Percentiles rank a stretch among this genome's conserved stretches.
Conservation (phyloP, 2,329 filamentous ascomycete genomes). For the Colletotrichum musae region DNA sequence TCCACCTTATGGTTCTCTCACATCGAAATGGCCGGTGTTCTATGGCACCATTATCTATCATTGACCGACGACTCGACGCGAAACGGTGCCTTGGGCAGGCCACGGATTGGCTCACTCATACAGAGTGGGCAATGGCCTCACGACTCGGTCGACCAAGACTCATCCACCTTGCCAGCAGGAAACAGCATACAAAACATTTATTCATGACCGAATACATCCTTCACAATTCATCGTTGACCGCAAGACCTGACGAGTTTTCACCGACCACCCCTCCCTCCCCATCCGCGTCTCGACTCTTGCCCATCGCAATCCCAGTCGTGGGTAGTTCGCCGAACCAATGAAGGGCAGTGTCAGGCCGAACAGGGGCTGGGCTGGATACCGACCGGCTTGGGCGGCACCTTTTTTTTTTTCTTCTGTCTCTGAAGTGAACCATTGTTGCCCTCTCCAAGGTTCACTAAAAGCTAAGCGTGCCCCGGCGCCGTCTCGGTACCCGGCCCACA, state of each 20-base stretch:
- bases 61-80: not conserved
- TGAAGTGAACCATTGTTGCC: too few species aligned
- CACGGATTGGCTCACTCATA: not conserved
- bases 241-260: too few species aligned
- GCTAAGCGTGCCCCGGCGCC: not conserved
- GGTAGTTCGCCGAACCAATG: too few species aligned
- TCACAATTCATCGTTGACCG: too few species aligned
- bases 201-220: too few species aligned
- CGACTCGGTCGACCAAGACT: not conserved
- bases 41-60: not conserved
- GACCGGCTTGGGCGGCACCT: not conserved
- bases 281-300: too few species aligned
- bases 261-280: too few species aligned
- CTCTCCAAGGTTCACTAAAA: not conserved
- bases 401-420: not conserved
- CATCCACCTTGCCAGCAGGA: not conserved
- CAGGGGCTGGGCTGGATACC: not conserved
- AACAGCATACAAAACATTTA: too few species aligned
- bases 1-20: too few species aligned
- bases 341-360: not conserved
- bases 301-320: too few species aligned
- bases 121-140: slow-evolving; percentile 14
- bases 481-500: slow-evolving; percentile 13
- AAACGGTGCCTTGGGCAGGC: too few species aligned
- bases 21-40: not conserved